Evolutionary conservation across 1,284 basidiomycete genomes (phyloP).

Genomic region (Agaricales sp.): DNA sequence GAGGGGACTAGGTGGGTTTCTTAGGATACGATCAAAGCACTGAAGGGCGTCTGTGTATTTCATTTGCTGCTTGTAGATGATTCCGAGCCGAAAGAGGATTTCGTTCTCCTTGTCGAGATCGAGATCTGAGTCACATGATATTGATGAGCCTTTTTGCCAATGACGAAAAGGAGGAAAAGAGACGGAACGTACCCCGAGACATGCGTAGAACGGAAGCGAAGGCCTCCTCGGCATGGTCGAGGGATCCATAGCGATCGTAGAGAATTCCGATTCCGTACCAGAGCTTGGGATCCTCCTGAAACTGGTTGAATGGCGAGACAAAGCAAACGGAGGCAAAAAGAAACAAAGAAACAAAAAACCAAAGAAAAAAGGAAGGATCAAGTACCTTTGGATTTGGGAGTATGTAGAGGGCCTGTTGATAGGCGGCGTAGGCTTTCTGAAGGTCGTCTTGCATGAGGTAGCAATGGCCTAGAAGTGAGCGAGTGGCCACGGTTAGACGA

Average conservation of each 20-base stretch:
- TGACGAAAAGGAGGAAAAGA: constrained; percentile 1
- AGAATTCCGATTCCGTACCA: constrained; percentile 99
- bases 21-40: constrained; percentile 94
- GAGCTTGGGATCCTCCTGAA: constrained; percentile 87
- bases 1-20: constrained; percentile 89
- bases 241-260: constrained; percentile 95
- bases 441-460: constrained; percentile 99
- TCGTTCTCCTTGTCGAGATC: constrained; percentile 99
- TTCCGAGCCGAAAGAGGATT: constrained; percentile 95
- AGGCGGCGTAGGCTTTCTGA: constrained; percentile 96
- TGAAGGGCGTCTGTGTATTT: constrained; percentile 81
- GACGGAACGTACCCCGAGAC: constrained; percentile 70
- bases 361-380: background rate
- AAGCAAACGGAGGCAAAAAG: constrained; percentile 7
- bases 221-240: constrained; percentile 98
- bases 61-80: constrained; percentile 98
- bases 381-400: constrained; percentile 90
- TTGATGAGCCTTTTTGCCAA: constrained; percentile 17
- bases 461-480: constrained; percentile 64
- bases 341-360: constrained; percentile 11
- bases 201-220: constrained; percentile 94
- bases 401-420: constrained; percentile 96
- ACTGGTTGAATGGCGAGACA: constrained; percentile 14
- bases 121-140: constrained; percentile 32
- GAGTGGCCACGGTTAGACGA: constrained; percentile 13